A percentile compares a stretch with the other conserved stretches of the same genome.
Evolutionary conservation across 805 yeast species (phyloP).

Genomic region (Ogataea kodamae): DNA sequence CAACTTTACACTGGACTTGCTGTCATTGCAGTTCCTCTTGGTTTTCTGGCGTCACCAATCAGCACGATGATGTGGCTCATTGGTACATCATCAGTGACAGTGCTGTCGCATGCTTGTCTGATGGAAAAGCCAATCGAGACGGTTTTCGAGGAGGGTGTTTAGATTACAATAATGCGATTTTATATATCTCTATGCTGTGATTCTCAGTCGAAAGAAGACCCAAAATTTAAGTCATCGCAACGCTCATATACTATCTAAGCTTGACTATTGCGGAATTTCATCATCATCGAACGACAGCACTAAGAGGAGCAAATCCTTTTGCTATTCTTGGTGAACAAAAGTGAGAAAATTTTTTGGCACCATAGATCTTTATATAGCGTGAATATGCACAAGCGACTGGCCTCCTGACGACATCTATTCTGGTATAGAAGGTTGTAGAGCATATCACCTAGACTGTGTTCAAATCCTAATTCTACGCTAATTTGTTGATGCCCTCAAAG

Average conservation of each 20-base stretch:
- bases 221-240: constrained; percentile 35
- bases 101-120: constrained; percentile 86
- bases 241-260: constrained; percentile 44
- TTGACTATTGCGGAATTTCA: constrained; percentile 36
- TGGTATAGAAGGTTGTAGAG: too few relatives aligned
- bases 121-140: constrained; percentile 98
- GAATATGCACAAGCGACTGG: too few relatives aligned
- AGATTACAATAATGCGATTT: too few relatives aligned
- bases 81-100: constrained; percentile 86
- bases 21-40: constrained; percentile 55
- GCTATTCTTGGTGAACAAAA: constrained; percentile 2
- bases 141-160: constrained; percentile 78
- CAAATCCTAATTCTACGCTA: too few relatives aligned
- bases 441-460: too few relatives aligned
- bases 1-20: constrained; percentile 88
- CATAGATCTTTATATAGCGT: too few relatives aligned
- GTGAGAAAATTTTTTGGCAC: constrained; percentile 2
- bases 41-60: constrained; percentile 42
- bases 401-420: too few relatives aligned
- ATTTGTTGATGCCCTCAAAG: too few relatives aligned
- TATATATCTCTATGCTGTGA: neutral
- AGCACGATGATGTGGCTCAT: constrained; percentile 94
- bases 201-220: constrained; percentile 39
- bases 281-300: constrained; percentile 26
- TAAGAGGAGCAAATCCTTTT: constrained; percentile 4